phyloP scores from a whole-genome alignment of 78 protist genomes.

The Speleostelium caveatum region DNA sequence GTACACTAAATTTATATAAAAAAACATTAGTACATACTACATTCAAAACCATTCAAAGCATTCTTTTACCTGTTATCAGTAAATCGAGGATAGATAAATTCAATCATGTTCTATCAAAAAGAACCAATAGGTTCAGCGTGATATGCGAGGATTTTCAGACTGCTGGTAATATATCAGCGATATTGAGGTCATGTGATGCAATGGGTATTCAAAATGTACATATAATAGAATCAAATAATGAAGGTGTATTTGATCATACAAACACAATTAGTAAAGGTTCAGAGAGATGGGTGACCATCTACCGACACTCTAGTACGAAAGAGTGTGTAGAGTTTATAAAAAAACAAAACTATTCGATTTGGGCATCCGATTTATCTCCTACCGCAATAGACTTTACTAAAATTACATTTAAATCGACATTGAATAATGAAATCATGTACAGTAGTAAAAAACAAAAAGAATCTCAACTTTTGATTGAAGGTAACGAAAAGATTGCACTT shows the following conservation, averaged over 20 bases:
- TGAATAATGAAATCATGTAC: not conserved
- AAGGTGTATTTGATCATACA: slow-evolving; percentile 1
- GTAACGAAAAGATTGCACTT: slow-evolving; percentile 55
- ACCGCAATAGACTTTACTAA: slow-evolving; percentile 26
- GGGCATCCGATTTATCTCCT: slow-evolving; percentile 57
- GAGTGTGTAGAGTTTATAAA: slow-evolving; percentile 35
- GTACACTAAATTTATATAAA: not conserved
- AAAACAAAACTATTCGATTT: slow-evolving; percentile 22
- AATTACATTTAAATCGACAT: not conserved
- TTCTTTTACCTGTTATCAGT: not conserved
- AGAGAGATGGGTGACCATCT: slow-evolving; percentile 33
- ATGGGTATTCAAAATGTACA: slow-evolving; percentile 57
- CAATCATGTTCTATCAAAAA: not conserved
- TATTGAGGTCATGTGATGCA: slow-evolving; percentile 52
- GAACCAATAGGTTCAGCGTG: slow-evolving; percentile 18
- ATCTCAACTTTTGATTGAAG: not conserved
- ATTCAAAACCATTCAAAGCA: not conserved
- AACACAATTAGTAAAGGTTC: slow-evolving; percentile 16
- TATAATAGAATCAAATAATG: not conserved
- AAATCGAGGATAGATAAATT: not conserved
- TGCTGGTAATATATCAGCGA: slow-evolving; percentile 48
- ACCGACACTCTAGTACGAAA: not conserved
- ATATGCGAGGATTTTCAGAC: slow-evolving; percentile 28
- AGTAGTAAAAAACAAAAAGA: not conserved
- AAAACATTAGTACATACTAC: not conserved